phyloP scores from a whole-genome alignment of 176 grass and related monocot species.

The Oryza meridionalis region DNA sequence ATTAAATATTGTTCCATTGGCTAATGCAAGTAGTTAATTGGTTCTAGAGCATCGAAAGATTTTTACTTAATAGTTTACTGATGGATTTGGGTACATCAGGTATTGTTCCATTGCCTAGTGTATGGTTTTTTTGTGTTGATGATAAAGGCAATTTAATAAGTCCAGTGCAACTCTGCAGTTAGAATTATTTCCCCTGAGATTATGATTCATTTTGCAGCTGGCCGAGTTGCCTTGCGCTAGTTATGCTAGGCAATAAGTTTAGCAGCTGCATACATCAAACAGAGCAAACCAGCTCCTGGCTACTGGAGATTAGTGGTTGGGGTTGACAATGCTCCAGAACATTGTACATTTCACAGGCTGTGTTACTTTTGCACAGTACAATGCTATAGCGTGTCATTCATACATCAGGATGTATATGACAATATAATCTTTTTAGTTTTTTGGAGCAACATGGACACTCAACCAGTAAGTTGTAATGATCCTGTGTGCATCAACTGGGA shows the following conservation, averaged over 20 bases:
- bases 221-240: conserved; percentile 46
- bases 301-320: conserved; percentile 19
- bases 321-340: conserved; percentile 31
- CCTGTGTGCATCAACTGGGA: neutral
- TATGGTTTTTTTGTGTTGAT: neutral
- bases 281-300: conserved; percentile 15
- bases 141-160: neutral
- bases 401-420: neutral
- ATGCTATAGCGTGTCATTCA: accelerated
- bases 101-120: neutral
- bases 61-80: no score
- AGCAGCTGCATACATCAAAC: conserved; percentile 43
- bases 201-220: conserved; percentile 32
- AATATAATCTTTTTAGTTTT: neutral
- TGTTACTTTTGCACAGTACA: neutral
- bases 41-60: no score
- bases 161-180: neutral
- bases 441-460: neutral
- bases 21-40: neutral
- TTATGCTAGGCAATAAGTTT: conserved; percentile 41
- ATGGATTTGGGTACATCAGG: neutral
- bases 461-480: neutral
- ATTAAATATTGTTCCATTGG: neutral
- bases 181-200: neutral
- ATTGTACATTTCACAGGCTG: neutral